phyloP scores from a whole-genome alignment of 179 eudicot genomes.

The Sideroxylon spinosum region DNA sequence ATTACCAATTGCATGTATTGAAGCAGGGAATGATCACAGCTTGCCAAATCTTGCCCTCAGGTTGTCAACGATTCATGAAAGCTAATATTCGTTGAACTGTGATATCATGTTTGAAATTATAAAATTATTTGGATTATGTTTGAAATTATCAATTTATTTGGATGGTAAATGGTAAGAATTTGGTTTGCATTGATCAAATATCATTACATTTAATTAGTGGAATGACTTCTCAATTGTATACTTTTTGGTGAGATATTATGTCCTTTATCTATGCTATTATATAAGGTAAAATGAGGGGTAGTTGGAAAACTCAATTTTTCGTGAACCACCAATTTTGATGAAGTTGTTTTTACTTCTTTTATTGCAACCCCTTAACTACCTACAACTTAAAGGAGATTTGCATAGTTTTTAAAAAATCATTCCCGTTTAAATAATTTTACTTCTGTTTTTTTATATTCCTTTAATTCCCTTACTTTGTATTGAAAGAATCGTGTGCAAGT shows the following conservation, averaged over 20 bases:
- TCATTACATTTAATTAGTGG: background rate
- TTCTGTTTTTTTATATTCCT: no score
- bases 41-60: constrained; percentile 90
- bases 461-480: no score
- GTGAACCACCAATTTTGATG: no score
- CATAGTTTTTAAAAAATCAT: no score
- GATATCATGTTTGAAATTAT: background rate
- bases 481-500: no score
- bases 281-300: no score
- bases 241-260: constrained; percentile 1
- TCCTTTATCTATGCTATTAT: background rate
- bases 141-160: background rate
- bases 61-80: constrained; percentile 32
- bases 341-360: no score
- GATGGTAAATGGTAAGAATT: background rate
- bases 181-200: background rate
- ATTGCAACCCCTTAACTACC: no score
- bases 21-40: constrained; percentile 76
- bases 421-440: no score
- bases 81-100: background rate
- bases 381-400: no score
- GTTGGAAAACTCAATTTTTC: no score
- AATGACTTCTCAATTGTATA: background rate
- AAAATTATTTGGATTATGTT: background rate
- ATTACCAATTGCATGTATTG: constrained; percentile 79